A percentile compares a stretch with the other conserved stretches of the same genome.
Evolutionary conservation across 2,329 filamentous ascomycete species (phyloP).

Genomic region (Atkinsonella hypoxylon): DNA sequence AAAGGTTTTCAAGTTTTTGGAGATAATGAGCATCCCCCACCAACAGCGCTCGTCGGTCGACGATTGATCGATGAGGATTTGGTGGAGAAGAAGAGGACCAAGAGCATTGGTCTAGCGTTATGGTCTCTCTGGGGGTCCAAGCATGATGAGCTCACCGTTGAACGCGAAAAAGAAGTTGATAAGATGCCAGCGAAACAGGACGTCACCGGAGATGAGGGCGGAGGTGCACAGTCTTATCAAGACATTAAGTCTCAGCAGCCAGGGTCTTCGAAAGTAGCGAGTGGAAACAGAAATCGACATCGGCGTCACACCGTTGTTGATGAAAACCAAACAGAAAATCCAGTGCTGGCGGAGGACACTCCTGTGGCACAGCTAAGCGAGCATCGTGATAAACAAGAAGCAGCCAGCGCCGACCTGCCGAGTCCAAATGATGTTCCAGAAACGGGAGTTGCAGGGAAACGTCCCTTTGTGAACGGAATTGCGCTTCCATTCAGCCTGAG

Average conservation of each 20-base stretch:
- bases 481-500: slow-evolving; percentile 62
- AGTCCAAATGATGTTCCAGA: slow-evolving; percentile 31
- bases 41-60: slow-evolving; percentile 68
- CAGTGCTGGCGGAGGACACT: slow-evolving; percentile 25
- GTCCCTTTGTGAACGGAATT: slow-evolving; percentile 56
- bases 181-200: slow-evolving; percentile 19
- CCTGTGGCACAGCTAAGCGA: slow-evolving; percentile 32
- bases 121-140: slow-evolving; percentile 86
- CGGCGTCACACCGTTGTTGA: slow-evolving; percentile 36
- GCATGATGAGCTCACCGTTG: slow-evolving; percentile 67
- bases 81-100: slow-evolving; percentile 39
- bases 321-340: slow-evolving; percentile 33
- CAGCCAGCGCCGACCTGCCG: slow-evolving; percentile 28
- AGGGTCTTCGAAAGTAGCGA: slow-evolving; percentile 11
- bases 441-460: slow-evolving; percentile 44
- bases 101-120: slow-evolving; percentile 64
- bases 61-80: slow-evolving; percentile 35
- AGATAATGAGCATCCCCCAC: slow-evolving; percentile 65
- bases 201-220: slow-evolving; percentile 28
- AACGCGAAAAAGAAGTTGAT: slow-evolving; percentile 41
- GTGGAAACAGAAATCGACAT: slow-evolving; percentile 27
- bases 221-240: slow-evolving; percentile 28
- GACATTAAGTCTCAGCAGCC: slow-evolving; percentile 29
- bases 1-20: slow-evolving; percentile 60
- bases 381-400: slow-evolving; percentile 26